Conservation (phyloP, 805 yeast genomes). For the Lachancea waltii region DNA sequence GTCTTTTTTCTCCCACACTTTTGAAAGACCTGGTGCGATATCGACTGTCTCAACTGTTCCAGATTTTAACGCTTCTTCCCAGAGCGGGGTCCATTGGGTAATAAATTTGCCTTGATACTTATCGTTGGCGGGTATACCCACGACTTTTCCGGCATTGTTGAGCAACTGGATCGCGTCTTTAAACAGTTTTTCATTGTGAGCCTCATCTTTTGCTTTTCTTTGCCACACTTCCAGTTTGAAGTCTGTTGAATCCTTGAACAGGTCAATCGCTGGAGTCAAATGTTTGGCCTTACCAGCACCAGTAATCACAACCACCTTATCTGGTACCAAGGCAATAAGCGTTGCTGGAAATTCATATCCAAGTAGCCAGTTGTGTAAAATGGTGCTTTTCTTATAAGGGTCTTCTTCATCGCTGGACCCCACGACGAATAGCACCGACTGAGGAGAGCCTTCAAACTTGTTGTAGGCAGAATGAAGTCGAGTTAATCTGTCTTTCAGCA, state of each 20-base stretch:
- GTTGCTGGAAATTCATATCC: constrained; percentile 98
- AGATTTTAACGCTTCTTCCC: constrained; percentile 35
- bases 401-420: constrained; percentile 86
- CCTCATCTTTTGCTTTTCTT: constrained; percentile 69
- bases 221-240: constrained; percentile 52
- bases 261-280: constrained; percentile 35
- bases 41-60: constrained; percentile 41
- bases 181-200: constrained; percentile 63
- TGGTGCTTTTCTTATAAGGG: constrained; percentile 83
- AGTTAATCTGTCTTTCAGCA: constrained; percentile 26
- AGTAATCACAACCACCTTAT: constrained; percentile 60
- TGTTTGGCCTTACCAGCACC: constrained; percentile 82
- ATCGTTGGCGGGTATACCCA: constrained; percentile 74
- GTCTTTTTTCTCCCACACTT: constrained; percentile 68
- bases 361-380: constrained; percentile 82
- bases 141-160: constrained; percentile 39
- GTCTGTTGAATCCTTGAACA: constrained; percentile 42
- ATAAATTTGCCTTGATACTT: constrained; percentile 77
- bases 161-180: constrained; percentile 45
- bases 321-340: constrained; percentile 55
- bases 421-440: constrained; percentile 57
- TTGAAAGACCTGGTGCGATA: constrained; percentile 48
- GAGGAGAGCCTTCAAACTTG: constrained; percentile 29
- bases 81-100: constrained; percentile 61
- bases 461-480: constrained; percentile 23